Percentiles rank a stretch among this genome's conserved stretches.
Conservation (phyloP, 352 stramenopile species). For the Poterioochromonas sp. region DNA sequence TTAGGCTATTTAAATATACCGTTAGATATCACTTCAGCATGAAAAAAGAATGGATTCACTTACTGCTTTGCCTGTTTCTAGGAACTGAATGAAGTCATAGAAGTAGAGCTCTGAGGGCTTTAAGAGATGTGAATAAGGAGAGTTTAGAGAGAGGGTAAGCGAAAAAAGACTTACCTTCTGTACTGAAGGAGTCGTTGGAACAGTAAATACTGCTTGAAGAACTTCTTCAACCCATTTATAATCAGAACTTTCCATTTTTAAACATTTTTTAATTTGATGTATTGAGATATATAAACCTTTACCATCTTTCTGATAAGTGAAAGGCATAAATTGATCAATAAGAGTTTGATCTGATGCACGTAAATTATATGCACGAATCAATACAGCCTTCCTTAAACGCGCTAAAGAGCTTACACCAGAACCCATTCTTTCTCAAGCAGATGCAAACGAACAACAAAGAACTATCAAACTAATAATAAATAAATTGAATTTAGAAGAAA, state of each 20-base stretch:
- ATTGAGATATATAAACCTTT: not conserved
- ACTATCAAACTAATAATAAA: not conserved
- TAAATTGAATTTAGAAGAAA: too few relatives aligned
- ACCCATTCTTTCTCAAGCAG: constrained; percentile 6
- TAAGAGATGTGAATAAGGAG: not conserved
- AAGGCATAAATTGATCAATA: not conserved
- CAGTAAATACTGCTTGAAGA: too few relatives aligned
- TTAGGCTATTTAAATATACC: too few relatives aligned
- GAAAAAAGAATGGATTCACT: too few relatives aligned
- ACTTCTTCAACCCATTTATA: constrained; percentile 23
- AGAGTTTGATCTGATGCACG: constrained; percentile 15
- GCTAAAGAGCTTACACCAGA: not conserved
- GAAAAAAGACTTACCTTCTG: too few relatives aligned
- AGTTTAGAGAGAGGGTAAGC: not conserved
- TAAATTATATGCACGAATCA: constrained; percentile 33
- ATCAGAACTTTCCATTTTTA: not conserved
- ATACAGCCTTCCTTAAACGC: not conserved
- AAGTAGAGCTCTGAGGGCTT: not conserved
- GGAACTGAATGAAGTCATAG: constrained; percentile 26
- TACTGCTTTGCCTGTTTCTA: constrained; percentile 26
- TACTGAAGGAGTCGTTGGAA: too few relatives aligned
- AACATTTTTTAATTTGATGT: constrained; percentile 7
- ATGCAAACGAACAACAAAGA: not conserved
- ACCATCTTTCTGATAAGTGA: not conserved
- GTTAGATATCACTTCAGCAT: too few relatives aligned